Evolutionary conservation across 108 stramenopile species (phyloP).

Genomic region (Poteriospumella lacustris): DNA sequence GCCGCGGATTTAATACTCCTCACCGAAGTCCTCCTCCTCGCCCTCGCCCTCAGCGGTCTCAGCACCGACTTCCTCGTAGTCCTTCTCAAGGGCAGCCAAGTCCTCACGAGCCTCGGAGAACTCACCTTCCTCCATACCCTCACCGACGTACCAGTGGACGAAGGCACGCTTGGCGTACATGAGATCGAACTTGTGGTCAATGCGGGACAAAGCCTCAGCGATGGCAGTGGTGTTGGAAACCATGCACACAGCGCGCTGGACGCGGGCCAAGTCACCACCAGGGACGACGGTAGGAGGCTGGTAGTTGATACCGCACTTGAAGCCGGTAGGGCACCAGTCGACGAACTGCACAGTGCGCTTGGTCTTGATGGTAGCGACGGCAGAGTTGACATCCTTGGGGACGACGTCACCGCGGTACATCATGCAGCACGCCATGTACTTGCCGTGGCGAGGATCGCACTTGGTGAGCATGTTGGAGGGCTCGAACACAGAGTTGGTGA

Average conservation of each 20-base stretch:
- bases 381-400: slow-evolving; percentile 68
- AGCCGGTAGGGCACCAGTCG: slow-evolving; percentile 75
- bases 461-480: slow-evolving; percentile 66
- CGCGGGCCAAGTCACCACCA: slow-evolving; percentile 54
- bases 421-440: slow-evolving; percentile 98
- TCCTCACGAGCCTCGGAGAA: slow-evolving; percentile 99
- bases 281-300: slow-evolving; percentile 87
- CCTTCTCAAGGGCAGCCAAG: slow-evolving; percentile 97
- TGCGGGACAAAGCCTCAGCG: slow-evolving; percentile 91
- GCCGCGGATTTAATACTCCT: slow-evolving; percentile 93
- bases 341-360: slow-evolving; percentile 73
- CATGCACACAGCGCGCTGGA: slow-evolving; percentile 89
- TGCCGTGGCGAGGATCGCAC: slow-evolving; percentile 80
- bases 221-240: slow-evolving; percentile 99
- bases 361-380: slow-evolving; percentile 73
- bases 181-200: slow-evolving; percentile 99
- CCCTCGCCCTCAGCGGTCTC: slow-evolving; percentile 88
- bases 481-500: slow-evolving; percentile 69
- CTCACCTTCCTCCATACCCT: slow-evolving; percentile 99
- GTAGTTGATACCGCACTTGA: slow-evolving; percentile 99
- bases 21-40: slow-evolving; percentile 75
- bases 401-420: slow-evolving; percentile 72
- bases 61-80: slow-evolving; percentile 72
- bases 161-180: slow-evolving; percentile 99
- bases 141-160: slow-evolving; percentile 99